Conservation (phyloP, 2,329 filamentous ascomycete species). For the Pseudogymnoascus sp. region DNA sequence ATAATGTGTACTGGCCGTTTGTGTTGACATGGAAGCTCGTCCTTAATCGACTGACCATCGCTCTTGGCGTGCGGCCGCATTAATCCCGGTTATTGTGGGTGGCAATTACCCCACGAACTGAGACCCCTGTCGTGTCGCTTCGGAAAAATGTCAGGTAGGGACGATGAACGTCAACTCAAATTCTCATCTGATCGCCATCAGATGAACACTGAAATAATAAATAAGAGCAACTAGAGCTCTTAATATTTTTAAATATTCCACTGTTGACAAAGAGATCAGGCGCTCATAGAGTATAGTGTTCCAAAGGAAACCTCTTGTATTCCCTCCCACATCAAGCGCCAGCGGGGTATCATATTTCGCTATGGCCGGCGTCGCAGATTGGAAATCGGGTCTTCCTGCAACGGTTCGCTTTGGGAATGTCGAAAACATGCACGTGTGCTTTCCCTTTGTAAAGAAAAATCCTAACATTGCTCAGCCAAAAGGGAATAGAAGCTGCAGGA, state of each 20-base stretch:
- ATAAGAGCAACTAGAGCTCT: background rate
- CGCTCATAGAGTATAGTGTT: background rate
- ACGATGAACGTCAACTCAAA: background rate
- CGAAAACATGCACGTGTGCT: conserved; percentile 48
- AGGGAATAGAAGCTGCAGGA: conserved; percentile 30
- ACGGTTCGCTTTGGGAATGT: conserved; percentile 56
- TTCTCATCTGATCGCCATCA: background rate
- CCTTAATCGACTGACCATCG: background rate
- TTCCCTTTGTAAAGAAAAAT: background rate
- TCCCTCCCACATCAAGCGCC: background rate
- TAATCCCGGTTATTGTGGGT: background rate
- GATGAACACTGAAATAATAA: background rate
- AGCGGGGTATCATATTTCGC: background rate
- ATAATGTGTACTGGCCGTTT: conserved; percentile 1
- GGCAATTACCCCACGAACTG: conserved; percentile 5
- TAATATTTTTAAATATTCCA: background rate
- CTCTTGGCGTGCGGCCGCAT: conserved; percentile 6
- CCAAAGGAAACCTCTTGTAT: background rate
- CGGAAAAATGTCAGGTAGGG: background rate
- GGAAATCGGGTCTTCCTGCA: conserved; percentile 23
- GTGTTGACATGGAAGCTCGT: conserved; percentile 4
- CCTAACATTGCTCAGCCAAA: conserved; percentile 13
- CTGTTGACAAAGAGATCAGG: background rate
- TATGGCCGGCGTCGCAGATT: conserved; percentile 23
- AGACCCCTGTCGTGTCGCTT: background rate